Percentiles rank a stretch among this genome's conserved stretches.
Evolutionary conservation across 169 alveolate genomes (phyloP).

Genomic region (Plasmodium gonderi): DNA sequence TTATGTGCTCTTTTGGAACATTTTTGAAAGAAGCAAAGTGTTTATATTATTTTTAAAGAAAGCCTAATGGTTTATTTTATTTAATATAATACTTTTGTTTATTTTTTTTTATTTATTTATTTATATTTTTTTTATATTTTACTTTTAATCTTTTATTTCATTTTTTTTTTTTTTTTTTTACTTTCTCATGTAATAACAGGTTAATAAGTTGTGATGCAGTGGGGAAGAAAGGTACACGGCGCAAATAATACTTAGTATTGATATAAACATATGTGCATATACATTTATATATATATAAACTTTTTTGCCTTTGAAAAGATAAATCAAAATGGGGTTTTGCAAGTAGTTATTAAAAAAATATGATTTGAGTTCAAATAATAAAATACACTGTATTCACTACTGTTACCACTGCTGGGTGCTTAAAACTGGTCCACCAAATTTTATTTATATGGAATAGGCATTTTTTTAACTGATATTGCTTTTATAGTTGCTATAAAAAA

Average conservation of each 20-base stretch:
- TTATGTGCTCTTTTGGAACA: conserved; percentile 61
- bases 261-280: not conserved
- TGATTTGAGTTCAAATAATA: not conserved
- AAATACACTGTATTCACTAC: not conserved
- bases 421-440: not conserved
- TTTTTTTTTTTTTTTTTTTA: no score
- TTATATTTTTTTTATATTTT: not conserved
- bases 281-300: not conserved
- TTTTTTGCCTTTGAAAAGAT: not conserved
- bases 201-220: no score
- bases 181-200: no score
- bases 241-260: no score
- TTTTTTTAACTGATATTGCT: no score
- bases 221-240: no score
- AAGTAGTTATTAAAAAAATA: not conserved
- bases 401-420: not conserved
- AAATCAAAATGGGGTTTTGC: not conserved
- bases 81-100: not conserved
- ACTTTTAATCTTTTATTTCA: no score
- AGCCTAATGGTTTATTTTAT: not conserved
- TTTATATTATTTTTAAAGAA: not conserved
- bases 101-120: not conserved
- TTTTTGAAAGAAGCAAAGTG: conserved; percentile 23
- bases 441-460: not conserved
- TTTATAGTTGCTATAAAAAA: conserved; percentile 5